Evolutionary conservation across 1,284 basidiomycete genomes (phyloP).

Genomic region (Sphaerobolus stellatus): DNA sequence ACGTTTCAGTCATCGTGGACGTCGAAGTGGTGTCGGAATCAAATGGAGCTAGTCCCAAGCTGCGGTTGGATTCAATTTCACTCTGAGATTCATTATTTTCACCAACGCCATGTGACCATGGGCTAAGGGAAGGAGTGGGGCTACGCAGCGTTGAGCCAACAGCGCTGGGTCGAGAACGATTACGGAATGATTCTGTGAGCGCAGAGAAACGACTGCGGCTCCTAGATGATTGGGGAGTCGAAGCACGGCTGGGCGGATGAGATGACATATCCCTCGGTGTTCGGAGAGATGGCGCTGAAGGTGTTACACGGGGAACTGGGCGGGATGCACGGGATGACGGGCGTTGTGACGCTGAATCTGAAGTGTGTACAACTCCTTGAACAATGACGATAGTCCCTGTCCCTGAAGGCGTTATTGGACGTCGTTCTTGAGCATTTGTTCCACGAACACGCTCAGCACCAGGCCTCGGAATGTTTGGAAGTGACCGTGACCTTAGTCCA

Average conservation of each 20-base stretch:
- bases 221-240: constrained; percentile 9
- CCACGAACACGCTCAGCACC: background rate
- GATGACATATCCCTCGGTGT: constrained; percentile 1
- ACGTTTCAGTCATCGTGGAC: background rate
- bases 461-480: background rate
- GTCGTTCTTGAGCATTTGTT: constrained; percentile 14
- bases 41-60: background rate
- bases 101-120: background rate
- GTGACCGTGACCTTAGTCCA: background rate
- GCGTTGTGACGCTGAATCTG: constrained; percentile 49
- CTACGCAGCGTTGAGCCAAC: constrained; percentile 3
- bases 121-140: too few relatives aligned
- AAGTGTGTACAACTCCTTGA: constrained; percentile 77
- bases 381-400: constrained; percentile 69
- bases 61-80: background rate
- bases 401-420: constrained; percentile 65
- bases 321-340: constrained; percentile 5
- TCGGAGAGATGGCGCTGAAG: background rate
- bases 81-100: background rate
- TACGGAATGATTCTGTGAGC: constrained; percentile 4
- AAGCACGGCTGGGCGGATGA: constrained; percentile 7
- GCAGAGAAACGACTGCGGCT: constrained; percentile 10
- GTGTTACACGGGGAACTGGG: constrained; percentile 1
- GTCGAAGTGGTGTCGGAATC: constrained; percentile 1
- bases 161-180: constrained; percentile 6